A percentile compares a stretch with the other conserved stretches of the same genome.
These are phyloP conservation scores for Capsicum pubescens DNA, from an alignment of 257 asterid genomes.

Conservation along the genomic window DNA sequence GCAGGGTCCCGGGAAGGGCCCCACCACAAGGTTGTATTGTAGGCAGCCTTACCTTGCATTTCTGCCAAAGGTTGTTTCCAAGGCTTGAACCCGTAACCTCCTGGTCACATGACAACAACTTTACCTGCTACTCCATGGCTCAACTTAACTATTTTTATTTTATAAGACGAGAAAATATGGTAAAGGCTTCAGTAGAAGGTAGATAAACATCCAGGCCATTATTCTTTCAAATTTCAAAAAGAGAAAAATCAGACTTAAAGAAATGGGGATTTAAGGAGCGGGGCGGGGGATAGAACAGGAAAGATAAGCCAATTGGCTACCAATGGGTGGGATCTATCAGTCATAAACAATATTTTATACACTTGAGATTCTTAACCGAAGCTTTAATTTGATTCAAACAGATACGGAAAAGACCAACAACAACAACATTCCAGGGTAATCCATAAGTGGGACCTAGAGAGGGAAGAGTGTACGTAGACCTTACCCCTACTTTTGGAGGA, in stretches of 20 bases:
- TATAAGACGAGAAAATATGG: constrained; percentile 14
- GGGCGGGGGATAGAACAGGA: not conserved
- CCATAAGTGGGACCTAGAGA: no score
- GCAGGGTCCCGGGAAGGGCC: no score
- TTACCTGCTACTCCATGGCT: no score
- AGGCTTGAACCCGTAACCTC: no score
- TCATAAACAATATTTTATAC: not conserved
- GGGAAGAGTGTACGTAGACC: no score
- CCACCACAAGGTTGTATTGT: no score
- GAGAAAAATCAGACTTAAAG: not conserved
- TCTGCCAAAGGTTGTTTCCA: no score
- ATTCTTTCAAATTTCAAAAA: not conserved
- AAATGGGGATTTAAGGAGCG: not conserved
- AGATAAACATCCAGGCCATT: not conserved
- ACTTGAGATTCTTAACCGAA: not conserved
- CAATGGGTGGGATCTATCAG: not conserved
- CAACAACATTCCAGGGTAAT: no score
- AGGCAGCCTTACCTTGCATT: no score
- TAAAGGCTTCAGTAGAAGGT: not conserved
- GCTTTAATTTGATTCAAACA: not conserved
- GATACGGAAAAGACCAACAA: not conserved
- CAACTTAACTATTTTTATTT: not conserved
- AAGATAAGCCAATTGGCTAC: not conserved
- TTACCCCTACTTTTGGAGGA: no score
- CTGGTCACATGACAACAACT: no score